phyloP scores from a whole-genome alignment of 2,329 filamentous ascomycete genomes.

The Rasamsonia emersonii region DNA sequence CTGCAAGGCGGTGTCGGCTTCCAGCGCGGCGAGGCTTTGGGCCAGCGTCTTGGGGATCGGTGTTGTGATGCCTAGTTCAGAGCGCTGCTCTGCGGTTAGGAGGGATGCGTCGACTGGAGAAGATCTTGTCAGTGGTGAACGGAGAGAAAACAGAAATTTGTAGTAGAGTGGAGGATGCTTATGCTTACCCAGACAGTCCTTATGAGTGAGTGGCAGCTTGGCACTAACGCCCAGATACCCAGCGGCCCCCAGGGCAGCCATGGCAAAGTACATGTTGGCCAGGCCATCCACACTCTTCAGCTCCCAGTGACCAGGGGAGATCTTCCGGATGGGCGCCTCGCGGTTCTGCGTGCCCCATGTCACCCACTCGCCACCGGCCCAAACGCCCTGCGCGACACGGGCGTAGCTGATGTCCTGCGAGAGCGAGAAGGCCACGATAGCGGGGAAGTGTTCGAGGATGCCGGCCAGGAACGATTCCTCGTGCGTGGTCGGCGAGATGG shows the following conservation, averaged over 20 bases:
- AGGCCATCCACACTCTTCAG: slow-evolving; percentile 69
- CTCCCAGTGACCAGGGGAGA: slow-evolving; percentile 64
- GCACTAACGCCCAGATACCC: slow-evolving; percentile 48
- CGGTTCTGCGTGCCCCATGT: slow-evolving; percentile 77
- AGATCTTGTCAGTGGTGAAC: too few relatives aligned
- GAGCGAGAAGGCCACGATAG: slow-evolving; percentile 61
- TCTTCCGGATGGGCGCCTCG: slow-evolving; percentile 63
- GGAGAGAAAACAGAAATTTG: too few relatives aligned
- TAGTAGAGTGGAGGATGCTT: too few relatives aligned
- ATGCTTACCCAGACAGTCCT: slow-evolving; percentile 28
- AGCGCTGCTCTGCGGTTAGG: slow-evolving; percentile 21
- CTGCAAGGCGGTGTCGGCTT: slow-evolving; percentile 19
- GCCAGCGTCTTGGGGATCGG: slow-evolving; percentile 26
- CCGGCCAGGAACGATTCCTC: slow-evolving; percentile 61
- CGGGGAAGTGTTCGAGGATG: slow-evolving; percentile 56
- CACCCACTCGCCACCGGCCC: slow-evolving; percentile 72
- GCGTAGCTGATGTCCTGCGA: slow-evolving; percentile 60
- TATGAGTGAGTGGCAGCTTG: slow-evolving; percentile 16
- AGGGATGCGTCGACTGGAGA: slow-evolving; percentile 24
- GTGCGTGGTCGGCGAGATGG: slow-evolving; percentile 48
- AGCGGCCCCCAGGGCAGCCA: slow-evolving; percentile 52
- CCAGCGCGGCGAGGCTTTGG: slow-evolving; percentile 25
- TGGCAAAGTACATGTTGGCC: slow-evolving; percentile 67
- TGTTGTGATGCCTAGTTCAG: slow-evolving; percentile 27
- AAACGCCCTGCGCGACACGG: slow-evolving; percentile 58